Evolutionary conservation across 441 rosid species (phyloP), one percentile per base, ranked within the genome.

Genomic region (Omphalea diandra): DNA sequence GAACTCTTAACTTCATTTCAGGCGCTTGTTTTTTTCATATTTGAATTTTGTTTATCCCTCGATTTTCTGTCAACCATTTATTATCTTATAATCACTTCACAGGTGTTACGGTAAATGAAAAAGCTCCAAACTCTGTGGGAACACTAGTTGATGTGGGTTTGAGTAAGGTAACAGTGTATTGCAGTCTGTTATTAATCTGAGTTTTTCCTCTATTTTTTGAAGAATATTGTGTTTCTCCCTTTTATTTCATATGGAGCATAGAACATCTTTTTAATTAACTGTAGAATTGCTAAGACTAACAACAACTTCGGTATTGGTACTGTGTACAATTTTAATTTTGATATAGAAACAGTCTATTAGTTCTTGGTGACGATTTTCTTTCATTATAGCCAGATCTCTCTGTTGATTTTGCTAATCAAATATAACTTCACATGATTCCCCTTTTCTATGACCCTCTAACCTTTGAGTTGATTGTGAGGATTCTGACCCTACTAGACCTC

Each of bases 61-160:
- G 31, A 54, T 24, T 69, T 59, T 56, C 17, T 14, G 1, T 49
- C 29, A n/a, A 62, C 68, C 24, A 20, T 60, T 65, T 73, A 62
- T 74, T 63, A 9, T 47, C 12, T 64, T 75, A 52, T 46, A 15
- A 50, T 71, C 47, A 80, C 26, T 70, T 74, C 81, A 5, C 76
- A 93, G 98, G 98, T 74, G 87, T 93, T 73, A 87, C 97, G 1
- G 73, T 89, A 32, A 85, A 74, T 24, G 97, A 81, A 75, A 88
- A 75, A 61, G 71, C 83, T 49, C 73, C 83, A 65, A 85, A 79
- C 61, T 72, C 84, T 68, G 55, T 46, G 49, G 84, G 84, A 64
- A 89, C 92, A 11, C 65, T 87, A 73, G 95, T 93, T 63, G 97
- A 95, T 72, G 99, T 95, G 49, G 99, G 99, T 70, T 79, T 95